Percentiles rank a stretch among this genome's conserved stretches.
phyloP scores from a whole-genome alignment of 2,329 filamentous ascomycete species.

The Berkeleyomyces rouxiae region DNA sequence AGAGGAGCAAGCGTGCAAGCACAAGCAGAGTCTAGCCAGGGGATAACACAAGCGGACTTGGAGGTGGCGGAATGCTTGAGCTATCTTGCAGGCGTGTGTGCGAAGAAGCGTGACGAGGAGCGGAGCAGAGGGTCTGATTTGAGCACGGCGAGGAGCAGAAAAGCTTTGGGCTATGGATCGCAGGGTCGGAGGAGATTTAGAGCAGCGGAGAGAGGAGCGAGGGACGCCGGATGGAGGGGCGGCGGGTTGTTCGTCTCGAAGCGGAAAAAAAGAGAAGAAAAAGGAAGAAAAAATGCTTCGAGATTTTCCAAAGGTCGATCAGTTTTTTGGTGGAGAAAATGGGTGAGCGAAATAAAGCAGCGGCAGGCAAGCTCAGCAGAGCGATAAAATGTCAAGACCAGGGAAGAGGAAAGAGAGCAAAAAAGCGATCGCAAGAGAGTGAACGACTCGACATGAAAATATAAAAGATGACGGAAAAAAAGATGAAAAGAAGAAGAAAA shows the following conservation, averaged over 20 bases:
- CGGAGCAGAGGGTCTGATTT: too few relatives aligned
- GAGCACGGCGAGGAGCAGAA: too few relatives aligned
- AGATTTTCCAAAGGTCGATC: neutral
- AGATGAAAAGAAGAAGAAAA: neutral
- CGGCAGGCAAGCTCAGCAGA: neutral
- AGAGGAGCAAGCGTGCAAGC: neutral
- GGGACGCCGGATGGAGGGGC: neutral
- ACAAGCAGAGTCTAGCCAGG: neutral
- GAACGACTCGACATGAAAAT: neutral
- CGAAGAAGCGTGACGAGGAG: too few relatives aligned
- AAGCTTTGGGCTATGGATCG: neutral
- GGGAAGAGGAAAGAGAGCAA: neutral
- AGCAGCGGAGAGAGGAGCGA: neutral
- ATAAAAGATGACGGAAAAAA: neutral
- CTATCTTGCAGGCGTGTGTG: too few relatives aligned
- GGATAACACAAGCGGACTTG: neutral
- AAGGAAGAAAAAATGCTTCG: neutral
- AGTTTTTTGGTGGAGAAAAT: constrained; percentile 1
- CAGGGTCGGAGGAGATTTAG: neutral
- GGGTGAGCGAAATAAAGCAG: neutral
- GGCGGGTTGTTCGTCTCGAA: neutral
- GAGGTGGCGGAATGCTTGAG: neutral
- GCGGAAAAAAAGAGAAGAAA: neutral
- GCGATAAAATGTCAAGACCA: neutral
- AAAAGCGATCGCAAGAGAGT: neutral